These are phyloP conservation scores for Liriodendron chinense DNA, from an alignment of 164 flowering plant genomes.

Conservation along the genomic window DNA sequence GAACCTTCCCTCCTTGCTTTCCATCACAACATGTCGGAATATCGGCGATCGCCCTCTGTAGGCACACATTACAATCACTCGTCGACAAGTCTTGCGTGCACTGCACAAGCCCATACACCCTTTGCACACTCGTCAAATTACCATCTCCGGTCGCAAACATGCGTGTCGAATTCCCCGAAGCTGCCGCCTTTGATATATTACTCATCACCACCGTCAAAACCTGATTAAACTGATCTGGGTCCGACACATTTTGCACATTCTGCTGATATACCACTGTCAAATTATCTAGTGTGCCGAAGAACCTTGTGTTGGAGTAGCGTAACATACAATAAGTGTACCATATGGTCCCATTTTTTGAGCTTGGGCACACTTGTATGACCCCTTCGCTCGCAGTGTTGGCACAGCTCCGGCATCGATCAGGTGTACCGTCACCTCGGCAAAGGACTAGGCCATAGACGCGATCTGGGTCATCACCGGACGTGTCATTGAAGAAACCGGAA, in stretches of 20 bases:
- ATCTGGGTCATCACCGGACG: background rate
- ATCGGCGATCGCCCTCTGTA: slow-evolving; percentile 32
- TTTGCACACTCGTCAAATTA: slow-evolving; percentile 13
- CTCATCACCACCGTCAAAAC: background rate
- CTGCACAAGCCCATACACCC: slow-evolving; percentile 41
- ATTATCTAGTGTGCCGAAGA: background rate
- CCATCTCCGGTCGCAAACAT: slow-evolving; percentile 36
- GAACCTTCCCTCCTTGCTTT: slow-evolving; percentile 51
- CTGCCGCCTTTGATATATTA: background rate
- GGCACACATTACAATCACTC: slow-evolving; percentile 39
- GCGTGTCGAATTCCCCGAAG: background rate
- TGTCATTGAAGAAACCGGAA: background rate
- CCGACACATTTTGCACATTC: background rate
- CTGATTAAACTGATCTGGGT: background rate
- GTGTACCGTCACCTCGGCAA: background rate
- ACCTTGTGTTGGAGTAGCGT: background rate
- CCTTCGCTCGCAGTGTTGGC: background rate
- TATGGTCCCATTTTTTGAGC: background rate
- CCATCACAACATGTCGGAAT: slow-evolving; percentile 47
- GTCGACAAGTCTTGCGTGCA: slow-evolving; percentile 45
- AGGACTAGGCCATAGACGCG: slow-evolving; percentile 4
- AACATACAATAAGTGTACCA: background rate
- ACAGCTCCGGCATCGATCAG: background rate
- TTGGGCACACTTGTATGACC: background rate
- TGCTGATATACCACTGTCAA: too few relatives aligned